Conservation (phyloP, 2,329 filamentous ascomycete genomes). For the Verticillium alfalfae region DNA sequence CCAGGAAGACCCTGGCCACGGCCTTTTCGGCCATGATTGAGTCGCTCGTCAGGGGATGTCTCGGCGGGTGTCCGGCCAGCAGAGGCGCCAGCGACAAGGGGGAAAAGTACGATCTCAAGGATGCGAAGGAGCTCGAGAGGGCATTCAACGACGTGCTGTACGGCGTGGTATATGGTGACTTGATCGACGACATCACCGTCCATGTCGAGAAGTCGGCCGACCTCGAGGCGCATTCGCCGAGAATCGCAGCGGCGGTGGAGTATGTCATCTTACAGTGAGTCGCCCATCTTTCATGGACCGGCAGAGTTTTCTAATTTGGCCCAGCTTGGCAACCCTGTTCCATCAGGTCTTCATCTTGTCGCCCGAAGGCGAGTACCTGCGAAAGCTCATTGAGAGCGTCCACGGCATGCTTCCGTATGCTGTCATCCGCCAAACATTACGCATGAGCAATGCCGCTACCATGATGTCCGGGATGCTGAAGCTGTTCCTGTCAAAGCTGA, state of each 20-base stretch:
- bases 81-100: conserved; percentile 9
- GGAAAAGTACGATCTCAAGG: conserved; percentile 49
- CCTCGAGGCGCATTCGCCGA: conserved; percentile 57
- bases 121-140: conserved; percentile 53
- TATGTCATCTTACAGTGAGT: conserved; percentile 64
- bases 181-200: conserved; percentile 61
- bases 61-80: conserved; percentile 50
- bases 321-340: conserved; percentile 65
- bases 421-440: conserved; percentile 66
- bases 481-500: conserved; percentile 72
- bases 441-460: conserved; percentile 71
- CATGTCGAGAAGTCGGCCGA: conserved; percentile 55
- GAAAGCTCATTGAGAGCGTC: conserved; percentile 64
- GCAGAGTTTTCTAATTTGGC: conserved; percentile 7
- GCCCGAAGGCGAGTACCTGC: conserved; percentile 68
- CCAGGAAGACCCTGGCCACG: conserved; percentile 69
- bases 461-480: conserved; percentile 75
- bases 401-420: conserved; percentile 68
- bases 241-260: conserved; percentile 60
- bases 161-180: conserved; percentile 60
- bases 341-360: conserved; percentile 70
- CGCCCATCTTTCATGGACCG: background rate
- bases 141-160: conserved; percentile 65
- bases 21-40: conserved; percentile 66
- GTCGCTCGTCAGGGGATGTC: conserved; percentile 58